phyloP scores from a whole-genome alignment of 257 asterid species.

The Solanum chmielewskii region DNA sequence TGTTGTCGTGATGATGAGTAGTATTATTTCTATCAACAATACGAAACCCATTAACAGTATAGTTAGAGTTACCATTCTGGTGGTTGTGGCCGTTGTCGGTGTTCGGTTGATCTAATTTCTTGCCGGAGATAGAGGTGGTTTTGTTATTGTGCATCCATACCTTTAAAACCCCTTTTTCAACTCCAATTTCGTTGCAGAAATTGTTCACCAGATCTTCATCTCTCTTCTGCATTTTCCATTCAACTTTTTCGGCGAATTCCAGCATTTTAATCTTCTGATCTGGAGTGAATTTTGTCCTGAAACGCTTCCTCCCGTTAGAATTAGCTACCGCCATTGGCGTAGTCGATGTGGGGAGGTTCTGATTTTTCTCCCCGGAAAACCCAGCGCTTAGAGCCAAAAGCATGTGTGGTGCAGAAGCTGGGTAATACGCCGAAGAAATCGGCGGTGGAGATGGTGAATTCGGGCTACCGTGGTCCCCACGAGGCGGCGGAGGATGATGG shows the following conservation, averaged over 20 bases:
- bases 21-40: background rate
- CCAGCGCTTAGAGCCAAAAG: conserved; percentile 65
- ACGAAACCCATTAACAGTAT: background rate
- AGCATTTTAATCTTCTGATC: conserved; percentile 65
- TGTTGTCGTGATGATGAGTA: background rate
- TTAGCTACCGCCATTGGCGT: background rate
- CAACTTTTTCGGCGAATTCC: conserved; percentile 51
- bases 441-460: conserved; percentile 91
- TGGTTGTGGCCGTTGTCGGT: background rate
- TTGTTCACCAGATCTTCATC: conserved; percentile 47
- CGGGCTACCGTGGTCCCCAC: conserved; percentile 39
- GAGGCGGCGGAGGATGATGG: conserved; percentile 63
- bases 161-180: conserved; percentile 63
- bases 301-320: conserved; percentile 47
- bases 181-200: conserved; percentile 47
- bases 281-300: conserved; percentile 60
- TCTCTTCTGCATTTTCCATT: conserved; percentile 77
- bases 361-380: conserved; percentile 14
- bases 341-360: conserved; percentile 7
- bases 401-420: conserved; percentile 88
- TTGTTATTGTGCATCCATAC: conserved; percentile 97
- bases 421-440: conserved; percentile 76
- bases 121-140: conserved; percentile 28
- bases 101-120: conserved; percentile 23
- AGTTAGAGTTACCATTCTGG: background rate